Base-by-base conservation (phyloP, 2,329 filamentous ascomycete species). In the Colletotrichum euphorbiae region DNA sequence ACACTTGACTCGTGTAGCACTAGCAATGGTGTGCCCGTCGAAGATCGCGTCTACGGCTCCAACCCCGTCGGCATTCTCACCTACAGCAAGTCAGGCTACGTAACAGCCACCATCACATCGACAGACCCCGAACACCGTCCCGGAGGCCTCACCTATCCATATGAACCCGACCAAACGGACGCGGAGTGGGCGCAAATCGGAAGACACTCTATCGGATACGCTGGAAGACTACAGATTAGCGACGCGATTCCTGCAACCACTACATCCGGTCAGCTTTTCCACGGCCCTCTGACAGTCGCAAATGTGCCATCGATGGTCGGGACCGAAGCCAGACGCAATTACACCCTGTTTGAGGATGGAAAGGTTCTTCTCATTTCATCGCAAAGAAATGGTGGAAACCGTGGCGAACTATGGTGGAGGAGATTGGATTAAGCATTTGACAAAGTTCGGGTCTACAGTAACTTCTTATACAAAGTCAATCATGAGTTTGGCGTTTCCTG, bases 21-120 rank as follows among this genome's bases (percentile, higher is more conserved):
- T n/a, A 61, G 57, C 15, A 68, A 73, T 19, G 72, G 72, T 17
- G 65, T 69, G 2, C 50, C 55, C 6, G 60, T 72, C 13, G 48
- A 63, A 2, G 72, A 73, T 59, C 31, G 58, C 11, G 57, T 64
- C n/a, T 73, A 72, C 62, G 72, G 72, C 40, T 52, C 61, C 56
- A 64, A 67, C 31, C 69, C 71, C 2, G 70, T 71, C 5, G 75
- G 75, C 31, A 71, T 75, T 45, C 59, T 77, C 42, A 73, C 65
- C 1, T 77, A 76, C 71, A 73, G 69, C 40, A 38, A 71, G 8
- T 67, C 71, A 2, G 72, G 74, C 36, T 75, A 69, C 61, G 73
- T 77, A 72, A 71, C 75, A 0, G 74, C 75, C 11, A 76, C 72
- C 19, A 73, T 74, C 56, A 73, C 74, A 31, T 75, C 75, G 8